Evolutionary conservation across 2,329 filamentous ascomycete genomes (phyloP).

Genomic region (Fusarium sp.): DNA sequence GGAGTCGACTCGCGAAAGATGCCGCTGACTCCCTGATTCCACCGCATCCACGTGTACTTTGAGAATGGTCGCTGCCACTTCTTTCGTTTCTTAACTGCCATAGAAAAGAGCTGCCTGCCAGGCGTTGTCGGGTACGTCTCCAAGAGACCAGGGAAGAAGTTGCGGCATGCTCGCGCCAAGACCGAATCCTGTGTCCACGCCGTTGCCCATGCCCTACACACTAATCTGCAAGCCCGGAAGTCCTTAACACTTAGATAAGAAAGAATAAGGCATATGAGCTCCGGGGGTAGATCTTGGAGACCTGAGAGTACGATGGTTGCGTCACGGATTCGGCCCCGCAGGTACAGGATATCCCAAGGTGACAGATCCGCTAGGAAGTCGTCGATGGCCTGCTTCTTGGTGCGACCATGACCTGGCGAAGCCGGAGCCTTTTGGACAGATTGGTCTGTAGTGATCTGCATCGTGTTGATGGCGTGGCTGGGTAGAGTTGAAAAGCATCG

Average conservation of each 20-base stretch:
- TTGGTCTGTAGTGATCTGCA: background rate
- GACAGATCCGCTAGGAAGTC: constrained; percentile 42
- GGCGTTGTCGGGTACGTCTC: constrained; percentile 22
- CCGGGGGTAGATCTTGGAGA: constrained; percentile 44
- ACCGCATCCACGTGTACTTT: constrained; percentile 15
- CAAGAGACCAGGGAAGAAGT: constrained; percentile 46
- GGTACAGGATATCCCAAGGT: constrained; percentile 43
- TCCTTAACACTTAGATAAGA: constrained; percentile 41
- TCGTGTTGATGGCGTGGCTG: background rate
- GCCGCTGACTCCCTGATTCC: constrained; percentile 27
- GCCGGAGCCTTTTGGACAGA: background rate
- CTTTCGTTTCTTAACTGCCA: constrained; percentile 17
- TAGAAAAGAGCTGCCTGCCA: constrained; percentile 21
- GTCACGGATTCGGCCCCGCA: constrained; percentile 35
- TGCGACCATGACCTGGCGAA: background rate
- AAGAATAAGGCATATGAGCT: constrained; percentile 43
- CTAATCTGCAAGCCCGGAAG: constrained; percentile 39
- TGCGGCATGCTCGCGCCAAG: constrained; percentile 29
- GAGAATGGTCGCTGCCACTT: constrained; percentile 21
- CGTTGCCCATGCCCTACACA: constrained; percentile 43
- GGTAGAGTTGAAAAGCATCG: background rate
- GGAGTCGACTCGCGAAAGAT: background rate
- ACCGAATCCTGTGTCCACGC: constrained; percentile 42
- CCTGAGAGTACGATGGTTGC: constrained; percentile 33
- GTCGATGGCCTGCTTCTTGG: constrained; percentile 36